A percentile compares a stretch with the other conserved stretches of the same genome.
Evolutionary conservation across 2,329 filamentous ascomycete genomes (phyloP).

Genomic region (Ceratocystis alfenasii): DNA sequence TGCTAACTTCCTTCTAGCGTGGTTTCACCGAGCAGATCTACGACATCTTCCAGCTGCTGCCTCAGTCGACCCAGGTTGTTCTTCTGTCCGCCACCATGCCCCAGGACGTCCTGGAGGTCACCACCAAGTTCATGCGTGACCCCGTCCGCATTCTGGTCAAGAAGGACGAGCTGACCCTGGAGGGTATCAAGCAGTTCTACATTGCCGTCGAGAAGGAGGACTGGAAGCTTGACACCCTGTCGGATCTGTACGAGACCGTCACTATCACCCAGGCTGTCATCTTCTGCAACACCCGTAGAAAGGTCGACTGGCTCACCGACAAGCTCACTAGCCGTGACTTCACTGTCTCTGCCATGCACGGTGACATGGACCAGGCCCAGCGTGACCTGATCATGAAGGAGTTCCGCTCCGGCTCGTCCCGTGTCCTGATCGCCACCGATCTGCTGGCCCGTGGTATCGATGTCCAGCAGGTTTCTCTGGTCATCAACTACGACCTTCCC

Average conservation of each 20-base stretch:
- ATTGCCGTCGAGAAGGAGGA: constrained; percentile 99
- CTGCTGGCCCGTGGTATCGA: constrained; percentile 98
- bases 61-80: constrained; percentile 95
- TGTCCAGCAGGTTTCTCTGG: constrained; percentile 97
- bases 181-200: constrained; percentile 99
- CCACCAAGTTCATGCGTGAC: constrained; percentile 99
- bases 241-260: constrained; percentile 96
- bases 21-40: constrained; percentile 99
- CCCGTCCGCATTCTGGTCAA: constrained; percentile 98
- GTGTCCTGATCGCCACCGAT: constrained; percentile 97
- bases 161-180: constrained; percentile 98
- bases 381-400: constrained; percentile 99
- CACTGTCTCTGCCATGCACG: constrained; percentile 99
- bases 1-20: constrained; percentile 46
- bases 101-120: constrained; percentile 97
- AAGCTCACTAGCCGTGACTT: constrained; percentile 98
- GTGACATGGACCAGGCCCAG: constrained; percentile 96
- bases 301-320: constrained; percentile 99
- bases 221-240: constrained; percentile 99
- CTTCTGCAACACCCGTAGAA: constrained; percentile 99
- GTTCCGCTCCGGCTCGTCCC: constrained; percentile 96
- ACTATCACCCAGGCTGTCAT: constrained; percentile 99
- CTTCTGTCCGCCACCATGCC: constrained; percentile 97
- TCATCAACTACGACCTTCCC: constrained; percentile 99
- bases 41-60: constrained; percentile 98